Evolutionary conservation across 176 grass and related monocot genomes (phyloP).

Genomic region (Avena atlantica): DNA sequence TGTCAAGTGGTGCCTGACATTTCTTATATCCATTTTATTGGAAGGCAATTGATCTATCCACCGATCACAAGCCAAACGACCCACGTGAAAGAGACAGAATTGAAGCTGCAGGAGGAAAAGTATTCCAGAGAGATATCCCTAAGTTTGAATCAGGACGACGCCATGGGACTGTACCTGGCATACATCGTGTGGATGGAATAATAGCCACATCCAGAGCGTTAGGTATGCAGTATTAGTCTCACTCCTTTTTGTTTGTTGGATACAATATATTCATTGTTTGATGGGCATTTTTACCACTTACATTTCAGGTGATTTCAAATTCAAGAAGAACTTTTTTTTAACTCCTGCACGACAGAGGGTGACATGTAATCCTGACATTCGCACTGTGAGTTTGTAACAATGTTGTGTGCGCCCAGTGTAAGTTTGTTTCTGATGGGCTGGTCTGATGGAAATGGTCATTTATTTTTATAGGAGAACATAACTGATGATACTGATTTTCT

Average conservation of each 20-base stretch:
- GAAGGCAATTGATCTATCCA: slow-evolving; percentile 37
- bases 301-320: slow-evolving; percentile 31
- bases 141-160: no score
- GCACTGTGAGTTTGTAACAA: slow-evolving; percentile 32
- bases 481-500: slow-evolving; percentile 43
- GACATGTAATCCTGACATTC: slow-evolving; percentile 33
- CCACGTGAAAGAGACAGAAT: slow-evolving; percentile 9
- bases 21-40: slow-evolving; percentile 18
- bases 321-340: neutral
- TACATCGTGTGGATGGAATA: neutral
- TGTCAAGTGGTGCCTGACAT: slow-evolving; percentile 13
- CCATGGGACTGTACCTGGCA: no score
- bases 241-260: slow-evolving; percentile 19
- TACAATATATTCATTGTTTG: neutral
- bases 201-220: slow-evolving; percentile 3
- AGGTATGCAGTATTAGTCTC: slow-evolving; percentile 8
- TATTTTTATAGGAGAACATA: slow-evolving; percentile 41
- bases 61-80: slow-evolving; percentile 29
- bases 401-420: neutral
- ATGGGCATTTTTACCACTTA: neutral
- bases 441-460: slow-evolving; percentile 20
- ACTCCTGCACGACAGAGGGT: slow-evolving; percentile 9
- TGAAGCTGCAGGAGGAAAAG: slow-evolving; percentile 31
- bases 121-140: neutral
- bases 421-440: neutral